Evolutionary conservation across 163 green algal species (phyloP).

Genomic region (Trebouxia gelatinosa): DNA sequence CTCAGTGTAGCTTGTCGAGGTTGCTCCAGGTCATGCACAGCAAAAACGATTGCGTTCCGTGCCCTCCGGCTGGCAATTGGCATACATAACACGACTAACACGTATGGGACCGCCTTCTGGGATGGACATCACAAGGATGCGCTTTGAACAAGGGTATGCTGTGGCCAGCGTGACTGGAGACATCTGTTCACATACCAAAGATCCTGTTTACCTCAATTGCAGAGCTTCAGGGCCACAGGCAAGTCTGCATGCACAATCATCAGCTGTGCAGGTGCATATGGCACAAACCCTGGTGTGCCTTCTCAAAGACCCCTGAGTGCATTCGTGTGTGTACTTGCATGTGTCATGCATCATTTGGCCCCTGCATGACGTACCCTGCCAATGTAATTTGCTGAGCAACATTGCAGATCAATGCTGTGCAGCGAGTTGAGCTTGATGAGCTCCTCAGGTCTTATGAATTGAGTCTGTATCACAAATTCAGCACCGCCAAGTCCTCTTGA

Average conservation of each 20-base stretch:
- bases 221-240: background rate
- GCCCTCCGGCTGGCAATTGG: background rate
- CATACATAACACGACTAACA: background rate
- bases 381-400: too few species aligned
- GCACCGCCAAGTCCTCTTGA: too few species aligned
- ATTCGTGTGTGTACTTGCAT: background rate
- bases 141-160: background rate
- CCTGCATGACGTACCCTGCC: background rate
- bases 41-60: too few species aligned
- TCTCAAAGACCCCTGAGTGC: background rate
- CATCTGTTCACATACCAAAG: background rate
- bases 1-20: too few species aligned
- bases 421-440: too few species aligned
- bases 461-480: too few species aligned
- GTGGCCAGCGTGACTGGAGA: background rate
- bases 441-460: too few species aligned
- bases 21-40: too few species aligned
- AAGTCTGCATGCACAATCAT: background rate
- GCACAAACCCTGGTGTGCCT: background rate
- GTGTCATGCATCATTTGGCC: background rate
- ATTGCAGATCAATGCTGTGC: too few species aligned
- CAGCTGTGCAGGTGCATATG: background rate
- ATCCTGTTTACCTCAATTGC: background rate
- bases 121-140: background rate
- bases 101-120: background rate